A percentile compares a stretch with the other conserved stretches of the same genome.
Conservation (phyloP, 768 basidiomycete genomes). For the Mycena metata region DNA sequence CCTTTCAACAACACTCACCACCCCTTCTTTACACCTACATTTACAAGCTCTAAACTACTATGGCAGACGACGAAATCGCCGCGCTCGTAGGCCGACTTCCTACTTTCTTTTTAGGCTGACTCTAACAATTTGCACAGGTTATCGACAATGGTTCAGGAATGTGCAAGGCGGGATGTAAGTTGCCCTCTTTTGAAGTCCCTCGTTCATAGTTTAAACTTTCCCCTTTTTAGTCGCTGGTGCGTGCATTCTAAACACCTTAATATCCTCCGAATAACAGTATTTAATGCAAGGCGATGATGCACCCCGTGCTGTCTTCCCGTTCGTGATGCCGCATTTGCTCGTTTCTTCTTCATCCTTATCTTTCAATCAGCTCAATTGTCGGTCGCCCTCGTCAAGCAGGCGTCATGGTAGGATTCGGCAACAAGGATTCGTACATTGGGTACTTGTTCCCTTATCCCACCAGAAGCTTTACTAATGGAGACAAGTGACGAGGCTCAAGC, state of each 20-base stretch:
- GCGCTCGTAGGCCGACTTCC: constrained; percentile 59
- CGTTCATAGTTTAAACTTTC: background rate
- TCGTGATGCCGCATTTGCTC: constrained; percentile 45
- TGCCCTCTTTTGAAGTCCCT: too few relatives aligned
- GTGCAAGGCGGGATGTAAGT: constrained; percentile 88
- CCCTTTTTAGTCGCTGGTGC: constrained; percentile 27
- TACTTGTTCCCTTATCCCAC: constrained; percentile 42
- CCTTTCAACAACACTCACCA: constrained; percentile 12
- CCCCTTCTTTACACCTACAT: constrained; percentile 13
- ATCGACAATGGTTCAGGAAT: constrained; percentile 85
- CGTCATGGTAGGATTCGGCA: constrained; percentile 84
- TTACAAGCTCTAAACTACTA: constrained; percentile 41
- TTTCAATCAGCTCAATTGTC: constrained; percentile 72
- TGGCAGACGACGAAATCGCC: constrained; percentile 73
- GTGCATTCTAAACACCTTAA: background rate
- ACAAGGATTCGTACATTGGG: constrained; percentile 84
- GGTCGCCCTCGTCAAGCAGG: constrained; percentile 80
- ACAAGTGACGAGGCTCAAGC: constrained; percentile 77
- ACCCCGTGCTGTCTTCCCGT: constrained; percentile 81
- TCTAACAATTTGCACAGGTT: constrained; percentile 9
- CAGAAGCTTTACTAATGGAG: constrained; percentile 37
- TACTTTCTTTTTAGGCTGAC: background rate
- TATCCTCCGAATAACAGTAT: constrained; percentile 37
- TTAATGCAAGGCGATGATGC: constrained; percentile 67
- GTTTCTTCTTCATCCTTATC: background rate